phyloP scores from a whole-genome alignment of 495 filamentous ascomycete species.

The Aspergillus olivimuriae region DNA sequence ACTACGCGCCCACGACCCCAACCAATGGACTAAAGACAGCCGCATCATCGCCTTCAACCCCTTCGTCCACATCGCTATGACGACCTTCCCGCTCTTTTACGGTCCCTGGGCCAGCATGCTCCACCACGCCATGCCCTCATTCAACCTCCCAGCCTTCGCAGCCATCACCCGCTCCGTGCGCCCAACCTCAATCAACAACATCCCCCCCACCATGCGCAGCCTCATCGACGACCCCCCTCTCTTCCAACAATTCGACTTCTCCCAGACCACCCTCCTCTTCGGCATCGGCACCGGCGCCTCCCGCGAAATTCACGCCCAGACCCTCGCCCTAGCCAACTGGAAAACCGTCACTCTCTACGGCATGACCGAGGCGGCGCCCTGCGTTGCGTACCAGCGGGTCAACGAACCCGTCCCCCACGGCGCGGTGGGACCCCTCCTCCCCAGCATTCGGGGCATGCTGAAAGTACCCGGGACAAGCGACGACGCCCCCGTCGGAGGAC shows the following conservation, averaged over 20 bases:
- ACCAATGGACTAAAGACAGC: neutral
- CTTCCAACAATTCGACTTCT: neutral
- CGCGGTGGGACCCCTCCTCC: neutral
- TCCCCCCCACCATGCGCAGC: neutral
- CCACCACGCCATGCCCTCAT: conserved; percentile 1
- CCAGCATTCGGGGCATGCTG: neutral
- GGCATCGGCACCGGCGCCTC: neutral
- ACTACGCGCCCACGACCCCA: neutral
- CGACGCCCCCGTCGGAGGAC: neutral
- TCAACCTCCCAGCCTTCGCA: neutral
- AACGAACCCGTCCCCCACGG: neutral
- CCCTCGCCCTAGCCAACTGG: neutral
- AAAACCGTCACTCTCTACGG: neutral
- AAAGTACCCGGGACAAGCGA: neutral
- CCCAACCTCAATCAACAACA: neutral
- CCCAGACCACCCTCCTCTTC: neutral
- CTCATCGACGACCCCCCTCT: neutral
- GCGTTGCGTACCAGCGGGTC: neutral
- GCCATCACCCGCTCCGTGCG: neutral
- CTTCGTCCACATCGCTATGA: neutral
- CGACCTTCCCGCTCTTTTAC: neutral
- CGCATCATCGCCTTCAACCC: neutral
- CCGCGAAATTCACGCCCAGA: neutral
- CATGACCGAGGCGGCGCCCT: conserved; percentile 1
- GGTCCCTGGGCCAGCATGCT: neutral